A percentile compares a stretch with the other conserved stretches of the same genome.
phyloP scores from a whole-genome alignment of 2,329 filamentous ascomycete species.

The Paecilomyces niveus region DNA sequence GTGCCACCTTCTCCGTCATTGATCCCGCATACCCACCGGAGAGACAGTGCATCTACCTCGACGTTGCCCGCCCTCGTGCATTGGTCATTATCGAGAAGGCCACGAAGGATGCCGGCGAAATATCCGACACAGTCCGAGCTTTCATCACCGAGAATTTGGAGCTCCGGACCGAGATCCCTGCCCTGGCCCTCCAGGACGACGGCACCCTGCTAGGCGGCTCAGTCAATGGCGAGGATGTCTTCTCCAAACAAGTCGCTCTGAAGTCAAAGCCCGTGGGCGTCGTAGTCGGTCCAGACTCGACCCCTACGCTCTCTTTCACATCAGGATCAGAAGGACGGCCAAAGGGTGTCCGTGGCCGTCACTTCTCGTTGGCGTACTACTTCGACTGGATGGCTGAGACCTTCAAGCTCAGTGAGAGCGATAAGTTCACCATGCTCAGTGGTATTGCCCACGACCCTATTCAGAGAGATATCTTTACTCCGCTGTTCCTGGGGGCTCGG shows the following conservation, averaged over 20 bases:
- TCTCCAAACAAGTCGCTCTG: slow-evolving; percentile 47
- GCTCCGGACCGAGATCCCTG: slow-evolving; percentile 68
- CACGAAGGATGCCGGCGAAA: slow-evolving; percentile 58
- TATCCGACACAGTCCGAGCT: slow-evolving; percentile 52
- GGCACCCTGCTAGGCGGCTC: slow-evolving; percentile 65
- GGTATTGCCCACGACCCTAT: slow-evolving; percentile 66
- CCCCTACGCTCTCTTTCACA: slow-evolving; percentile 67
- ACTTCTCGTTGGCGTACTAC: slow-evolving; percentile 79
- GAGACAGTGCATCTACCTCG: slow-evolving; percentile 74
- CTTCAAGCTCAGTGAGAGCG: slow-evolving; percentile 66
- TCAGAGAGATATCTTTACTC: slow-evolving; percentile 74
- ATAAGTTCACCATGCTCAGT: slow-evolving; percentile 73
- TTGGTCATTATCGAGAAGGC: slow-evolving; percentile 69
- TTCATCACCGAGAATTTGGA: slow-evolving; percentile 69
- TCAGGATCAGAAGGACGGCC: slow-evolving; percentile 68
- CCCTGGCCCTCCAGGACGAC: slow-evolving; percentile 62
- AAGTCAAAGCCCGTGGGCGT: slow-evolving; percentile 60
- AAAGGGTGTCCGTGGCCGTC: slow-evolving; percentile 80
- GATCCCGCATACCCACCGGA: slow-evolving; percentile 78
- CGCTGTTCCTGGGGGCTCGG: slow-evolving; percentile 75
- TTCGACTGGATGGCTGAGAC: slow-evolving; percentile 88
- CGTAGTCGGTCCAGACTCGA: slow-evolving; percentile 78
- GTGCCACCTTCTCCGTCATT: slow-evolving; percentile 55
- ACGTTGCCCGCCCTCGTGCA: slow-evolving; percentile 67
- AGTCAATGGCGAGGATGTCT: slow-evolving; percentile 58